Conservation (phyloP, 768 basidiomycete genomes). For the Suillus spraguei region DNA sequence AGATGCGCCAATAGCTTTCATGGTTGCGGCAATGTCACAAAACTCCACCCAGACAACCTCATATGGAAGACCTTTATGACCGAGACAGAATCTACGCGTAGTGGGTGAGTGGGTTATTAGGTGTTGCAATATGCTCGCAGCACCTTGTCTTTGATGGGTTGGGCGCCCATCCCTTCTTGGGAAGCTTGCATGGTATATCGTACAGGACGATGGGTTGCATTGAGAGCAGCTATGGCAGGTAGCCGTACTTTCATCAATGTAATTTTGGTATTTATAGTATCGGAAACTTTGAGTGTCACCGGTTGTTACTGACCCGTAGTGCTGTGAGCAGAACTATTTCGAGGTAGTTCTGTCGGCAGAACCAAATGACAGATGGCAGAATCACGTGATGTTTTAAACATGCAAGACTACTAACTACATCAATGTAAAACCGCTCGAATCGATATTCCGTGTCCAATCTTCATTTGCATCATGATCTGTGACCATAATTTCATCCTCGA, state of each 20-base stretch:
- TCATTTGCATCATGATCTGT: too few relatives aligned
- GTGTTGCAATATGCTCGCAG: neutral
- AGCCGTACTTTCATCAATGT: neutral
- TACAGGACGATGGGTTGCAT: constrained; percentile 12
- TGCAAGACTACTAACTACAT: too few relatives aligned
- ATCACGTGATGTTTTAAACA: too few relatives aligned
- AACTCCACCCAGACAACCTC: constrained; percentile 53
- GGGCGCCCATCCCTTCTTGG: constrained; percentile 4
- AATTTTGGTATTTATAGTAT: neutral
- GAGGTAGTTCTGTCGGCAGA: too few relatives aligned
- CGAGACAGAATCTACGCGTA: constrained; percentile 28
- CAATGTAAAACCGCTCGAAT: too few relatives aligned
- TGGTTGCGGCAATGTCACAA: constrained; percentile 41
- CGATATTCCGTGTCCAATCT: too few relatives aligned
- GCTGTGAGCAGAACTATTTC: too few relatives aligned
- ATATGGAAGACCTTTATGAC: constrained; percentile 40
- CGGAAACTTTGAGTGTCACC: neutral
- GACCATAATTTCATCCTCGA: too few relatives aligned
- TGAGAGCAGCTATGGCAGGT: neutral
- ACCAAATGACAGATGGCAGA: too few relatives aligned
- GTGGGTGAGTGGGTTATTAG: neutral
- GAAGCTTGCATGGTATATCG: constrained; percentile 7
- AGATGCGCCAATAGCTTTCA: constrained; percentile 9
- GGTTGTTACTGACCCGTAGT: neutral
- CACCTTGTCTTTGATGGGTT: constrained; percentile 12